phyloP scores from a whole-genome alignment of 2,329 filamentous ascomycete genomes.

The Sordariomycetes sp. region DNA sequence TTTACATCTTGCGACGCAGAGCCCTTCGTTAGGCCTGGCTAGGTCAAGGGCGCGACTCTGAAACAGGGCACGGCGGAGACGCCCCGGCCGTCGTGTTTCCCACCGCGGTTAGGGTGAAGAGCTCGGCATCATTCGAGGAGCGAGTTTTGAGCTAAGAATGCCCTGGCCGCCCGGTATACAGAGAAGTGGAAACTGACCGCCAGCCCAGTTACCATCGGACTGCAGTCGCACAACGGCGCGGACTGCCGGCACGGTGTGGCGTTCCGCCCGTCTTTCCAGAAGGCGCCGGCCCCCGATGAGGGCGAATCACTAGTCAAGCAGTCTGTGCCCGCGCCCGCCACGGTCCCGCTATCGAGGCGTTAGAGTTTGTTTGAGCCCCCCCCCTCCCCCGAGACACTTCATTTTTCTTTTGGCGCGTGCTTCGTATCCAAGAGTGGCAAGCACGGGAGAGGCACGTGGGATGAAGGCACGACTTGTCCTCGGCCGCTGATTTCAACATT shows the following conservation, averaged over 20 bases:
- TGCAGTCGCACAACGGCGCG: neutral
- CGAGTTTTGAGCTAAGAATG: neutral
- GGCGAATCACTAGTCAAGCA: neutral
- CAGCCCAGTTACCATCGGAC: neutral
- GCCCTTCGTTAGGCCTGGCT: neutral
- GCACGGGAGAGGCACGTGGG: too few species aligned
- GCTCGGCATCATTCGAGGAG: neutral
- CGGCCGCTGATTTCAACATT: too few species aligned
- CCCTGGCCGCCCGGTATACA: neutral
- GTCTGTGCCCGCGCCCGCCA: neutral
- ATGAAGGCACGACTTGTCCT: too few species aligned
- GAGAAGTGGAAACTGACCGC: neutral
- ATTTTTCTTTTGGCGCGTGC: neutral
- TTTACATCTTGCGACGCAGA: neutral
- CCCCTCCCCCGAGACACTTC: neutral
- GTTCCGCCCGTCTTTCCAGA: neutral
- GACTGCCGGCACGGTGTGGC: neutral
- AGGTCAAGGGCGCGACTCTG: neutral
- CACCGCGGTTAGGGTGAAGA: neutral
- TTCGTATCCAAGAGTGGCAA: neutral
- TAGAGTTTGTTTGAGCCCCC: conserved; percentile 1
- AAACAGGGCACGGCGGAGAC: neutral
- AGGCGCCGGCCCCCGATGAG: neutral
- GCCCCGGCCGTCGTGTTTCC: neutral
- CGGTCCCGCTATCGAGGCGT: neutral